Conservation (phyloP, 1,284 basidiomycete genomes). For the Ustilago crameri region DNA sequence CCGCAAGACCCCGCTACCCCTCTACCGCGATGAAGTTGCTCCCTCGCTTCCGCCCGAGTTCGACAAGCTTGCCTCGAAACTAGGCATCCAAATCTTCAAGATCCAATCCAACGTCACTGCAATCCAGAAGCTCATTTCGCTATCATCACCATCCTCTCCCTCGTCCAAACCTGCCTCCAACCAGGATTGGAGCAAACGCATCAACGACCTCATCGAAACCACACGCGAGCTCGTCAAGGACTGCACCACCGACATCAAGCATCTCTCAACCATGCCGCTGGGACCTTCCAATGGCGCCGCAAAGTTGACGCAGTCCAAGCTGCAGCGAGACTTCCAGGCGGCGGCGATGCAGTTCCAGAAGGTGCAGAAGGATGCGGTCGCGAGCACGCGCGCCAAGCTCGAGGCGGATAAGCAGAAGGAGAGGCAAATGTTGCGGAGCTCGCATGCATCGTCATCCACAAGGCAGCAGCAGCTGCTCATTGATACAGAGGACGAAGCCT, state of each 20-base stretch:
- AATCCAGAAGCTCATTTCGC: constrained; percentile 89
- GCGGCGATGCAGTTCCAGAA: constrained; percentile 90
- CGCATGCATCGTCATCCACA: constrained; percentile 30
- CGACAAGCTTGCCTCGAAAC: constrained; percentile 80
- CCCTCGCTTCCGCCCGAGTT: constrained; percentile 71
- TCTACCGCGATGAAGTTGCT: constrained; percentile 40
- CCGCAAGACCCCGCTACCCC: constrained; percentile 47
- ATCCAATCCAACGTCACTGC: constrained; percentile 97
- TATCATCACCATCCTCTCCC: constrained; percentile 67
- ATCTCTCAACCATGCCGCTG: constrained; percentile 67
- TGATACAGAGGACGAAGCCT: constrained; percentile 27
- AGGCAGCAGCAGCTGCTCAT: constrained; percentile 48
- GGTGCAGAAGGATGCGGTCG: constrained; percentile 88
- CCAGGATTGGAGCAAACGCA: constrained; percentile 74
- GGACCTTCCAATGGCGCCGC: constrained; percentile 27
- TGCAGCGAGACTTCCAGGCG: constrained; percentile 89
- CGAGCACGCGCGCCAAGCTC: constrained; percentile 81
- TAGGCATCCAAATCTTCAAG: constrained; percentile 97
- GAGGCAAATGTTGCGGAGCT: constrained; percentile 75
- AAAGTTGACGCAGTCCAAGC: constrained; percentile 78
- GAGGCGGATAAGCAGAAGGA: constrained; percentile 81
- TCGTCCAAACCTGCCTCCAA: constrained; percentile 15
- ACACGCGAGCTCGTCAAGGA: constrained; percentile 94
- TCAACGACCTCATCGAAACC: constrained; percentile 84
- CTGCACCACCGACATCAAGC: constrained; percentile 89